A percentile compares a stretch with the other conserved stretches of the same genome.
Evolutionary conservation across 1,284 basidiomycete species (phyloP).

Genomic region (Anthracocystis panici-leucophaei): DNA sequence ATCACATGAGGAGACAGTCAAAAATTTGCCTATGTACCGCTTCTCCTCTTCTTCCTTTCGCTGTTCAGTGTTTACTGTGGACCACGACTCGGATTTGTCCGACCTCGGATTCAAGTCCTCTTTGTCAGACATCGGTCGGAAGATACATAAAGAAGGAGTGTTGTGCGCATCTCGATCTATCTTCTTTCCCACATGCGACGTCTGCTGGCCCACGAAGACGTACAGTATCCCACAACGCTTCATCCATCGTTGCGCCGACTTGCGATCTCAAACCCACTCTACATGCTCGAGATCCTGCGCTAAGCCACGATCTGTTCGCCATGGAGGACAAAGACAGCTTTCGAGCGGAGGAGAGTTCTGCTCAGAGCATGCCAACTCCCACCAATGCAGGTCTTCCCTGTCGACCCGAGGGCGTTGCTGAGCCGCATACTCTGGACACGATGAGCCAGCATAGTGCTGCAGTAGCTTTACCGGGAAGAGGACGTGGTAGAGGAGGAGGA

Average conservation of each 20-base stretch:
- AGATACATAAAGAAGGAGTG: neutral
- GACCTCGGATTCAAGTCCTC: neutral
- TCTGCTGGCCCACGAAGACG: neutral
- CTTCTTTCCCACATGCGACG: neutral
- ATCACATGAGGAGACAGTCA: neutral
- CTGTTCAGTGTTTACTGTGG: neutral
- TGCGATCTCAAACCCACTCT: neutral
- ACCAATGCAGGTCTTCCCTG: constrained; percentile 5
- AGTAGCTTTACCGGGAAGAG: neutral
- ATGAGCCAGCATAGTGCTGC: neutral
- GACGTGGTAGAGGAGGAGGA: constrained; percentile 1
- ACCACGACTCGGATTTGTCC: neutral
- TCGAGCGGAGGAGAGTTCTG: neutral
- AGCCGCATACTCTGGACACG: neutral
- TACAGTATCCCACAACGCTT: neutral
- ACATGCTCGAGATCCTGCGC: neutral
- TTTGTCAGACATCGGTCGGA: neutral
- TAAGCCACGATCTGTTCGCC: neutral
- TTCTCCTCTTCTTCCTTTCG: neutral
- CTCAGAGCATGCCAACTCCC: neutral
- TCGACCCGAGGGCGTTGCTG: constrained; percentile 6
- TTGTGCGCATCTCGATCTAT: neutral
- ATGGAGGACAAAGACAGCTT: neutral
- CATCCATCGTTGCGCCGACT: neutral
- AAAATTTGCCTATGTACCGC: neutral